phyloP scores from a whole-genome alignment of 2,329 filamentous ascomycete species.

The Dothideomycetes sp. region DNA sequence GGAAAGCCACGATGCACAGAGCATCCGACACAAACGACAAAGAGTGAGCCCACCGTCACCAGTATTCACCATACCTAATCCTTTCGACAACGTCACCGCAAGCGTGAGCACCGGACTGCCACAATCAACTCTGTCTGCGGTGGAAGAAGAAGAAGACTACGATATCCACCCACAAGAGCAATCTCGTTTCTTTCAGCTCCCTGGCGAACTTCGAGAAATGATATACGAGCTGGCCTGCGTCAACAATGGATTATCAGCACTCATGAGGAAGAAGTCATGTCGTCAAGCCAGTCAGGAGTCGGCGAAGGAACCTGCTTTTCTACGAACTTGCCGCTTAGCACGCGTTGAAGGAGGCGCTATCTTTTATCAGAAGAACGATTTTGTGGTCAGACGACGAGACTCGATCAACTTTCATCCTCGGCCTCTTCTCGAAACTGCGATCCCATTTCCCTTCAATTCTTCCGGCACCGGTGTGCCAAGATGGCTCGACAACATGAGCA shows the following conservation, averaged over 20 bases:
- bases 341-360: conserved; percentile 4
- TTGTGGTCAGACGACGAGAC: conserved; percentile 8
- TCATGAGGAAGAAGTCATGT: conserved; percentile 6
- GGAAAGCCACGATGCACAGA: too few species aligned
- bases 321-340: conserved; percentile 7
- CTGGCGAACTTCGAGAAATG: conserved; percentile 11
- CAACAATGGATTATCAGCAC: conserved; percentile 6
- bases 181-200: conserved; percentile 12
- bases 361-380: conserved; percentile 12
- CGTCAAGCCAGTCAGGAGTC: conserved; percentile 9
- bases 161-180: conserved; percentile 8
- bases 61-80: conserved; percentile 2
- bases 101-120: conserved; percentile 18
- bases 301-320: conserved; percentile 10
- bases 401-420: conserved; percentile 11
- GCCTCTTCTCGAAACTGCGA: neutral
- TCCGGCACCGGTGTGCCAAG: conserved; percentile 7
- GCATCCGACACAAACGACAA: conserved; percentile 10
- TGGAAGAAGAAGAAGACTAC: conserved; percentile 6
- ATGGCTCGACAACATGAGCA: conserved; percentile 12
- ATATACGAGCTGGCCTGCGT: conserved; percentile 10
- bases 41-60: conserved; percentile 6
- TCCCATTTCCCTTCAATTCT: conserved; percentile 4
- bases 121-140: conserved; percentile 17
- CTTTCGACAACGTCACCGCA: conserved; percentile 1